Evolutionary conservation across 257 asterid genomes (phyloP).

Genomic region (Solanum pennellii): DNA sequence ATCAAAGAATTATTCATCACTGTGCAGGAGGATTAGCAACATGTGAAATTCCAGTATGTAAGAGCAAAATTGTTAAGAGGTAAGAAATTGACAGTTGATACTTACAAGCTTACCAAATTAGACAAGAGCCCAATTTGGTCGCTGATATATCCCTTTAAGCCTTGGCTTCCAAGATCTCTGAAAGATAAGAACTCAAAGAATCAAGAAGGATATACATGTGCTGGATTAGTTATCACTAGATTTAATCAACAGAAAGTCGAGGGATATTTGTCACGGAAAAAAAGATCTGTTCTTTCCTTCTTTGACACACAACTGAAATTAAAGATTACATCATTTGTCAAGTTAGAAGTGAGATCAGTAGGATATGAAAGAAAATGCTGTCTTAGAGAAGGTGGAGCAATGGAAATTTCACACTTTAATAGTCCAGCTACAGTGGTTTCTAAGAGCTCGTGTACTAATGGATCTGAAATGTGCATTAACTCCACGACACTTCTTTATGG

Average conservation of each 20-base stretch:
- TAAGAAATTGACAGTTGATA: constrained; percentile 21
- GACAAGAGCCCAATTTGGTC: constrained; percentile 61
- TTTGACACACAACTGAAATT: background rate
- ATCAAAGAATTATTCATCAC: background rate
- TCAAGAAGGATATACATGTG: background rate
- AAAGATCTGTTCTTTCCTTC: background rate
- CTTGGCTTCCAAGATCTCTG: constrained; percentile 95
- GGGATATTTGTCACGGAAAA: background rate
- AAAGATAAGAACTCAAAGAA: background rate
- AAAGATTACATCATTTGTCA: background rate
- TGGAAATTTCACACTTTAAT: background rate
- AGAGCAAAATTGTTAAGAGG: background rate
- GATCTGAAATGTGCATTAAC: background rate
- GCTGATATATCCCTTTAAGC: constrained; percentile 74
- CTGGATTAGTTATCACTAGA: background rate
- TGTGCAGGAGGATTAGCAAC: background rate
- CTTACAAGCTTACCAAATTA: constrained; percentile 94
- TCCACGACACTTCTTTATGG: background rate
- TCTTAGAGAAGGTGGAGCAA: background rate
- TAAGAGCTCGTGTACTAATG: background rate
- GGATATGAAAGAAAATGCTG: background rate
- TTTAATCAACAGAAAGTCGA: background rate
- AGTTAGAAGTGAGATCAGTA: background rate
- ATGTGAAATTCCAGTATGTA: background rate
- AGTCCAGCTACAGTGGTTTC: background rate